Base-by-base conservation (phyloP, 441 rosid genomes). In the Raphanus hybrid region DNA sequence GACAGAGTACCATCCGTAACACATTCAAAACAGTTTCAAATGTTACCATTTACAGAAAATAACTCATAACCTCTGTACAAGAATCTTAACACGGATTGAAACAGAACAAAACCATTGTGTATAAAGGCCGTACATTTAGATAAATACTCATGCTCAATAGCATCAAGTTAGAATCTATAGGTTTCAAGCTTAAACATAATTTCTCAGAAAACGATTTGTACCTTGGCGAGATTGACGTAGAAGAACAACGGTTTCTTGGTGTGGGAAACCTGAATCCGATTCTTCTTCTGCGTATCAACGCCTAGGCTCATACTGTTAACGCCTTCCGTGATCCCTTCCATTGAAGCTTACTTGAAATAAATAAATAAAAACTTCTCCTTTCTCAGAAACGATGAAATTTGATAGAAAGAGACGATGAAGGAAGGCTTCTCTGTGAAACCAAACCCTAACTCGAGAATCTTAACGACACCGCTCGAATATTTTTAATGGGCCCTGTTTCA, bases 211-310 rank as follows among this genome's bases (percentile, higher is more conserved):
- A 34, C 58, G 11, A 60, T 15, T 8, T 5, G 4, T 64, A 89
- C 96, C 98, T 93, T 93, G 63, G 98, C 95, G 80, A 93, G 97
- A 84, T 93, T 92, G 80, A 92, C 97, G 81, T 90, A 93, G 88
- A 93, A 93, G 83, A 92, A 94, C 75, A 92, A 78, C 45, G 98
- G 97, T 62, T 90, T 91, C 82, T 93, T 93, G 84, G 98, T 93
- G 88, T 92, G 92, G 65, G 98, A 93, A 64, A 93, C 98, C 74
- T 93, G 98, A 85, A 93, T 92, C 75, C 94, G 89, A 78, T 92
- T 93, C 87, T 88, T 91, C 91, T 89, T 90, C 76, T 75, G 78
- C 20, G 81, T 59, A 78, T 84, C 92, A 15, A 74, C 87, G 16
- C 74, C 74, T 59, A 92, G 39, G 83, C 65, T 84, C 78, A 93